Percentiles rank a stretch among this genome's conserved stretches.
phyloP scores from a whole-genome alignment of 208 protist genomes.

The Balamuthia mandrillaris region DNA sequence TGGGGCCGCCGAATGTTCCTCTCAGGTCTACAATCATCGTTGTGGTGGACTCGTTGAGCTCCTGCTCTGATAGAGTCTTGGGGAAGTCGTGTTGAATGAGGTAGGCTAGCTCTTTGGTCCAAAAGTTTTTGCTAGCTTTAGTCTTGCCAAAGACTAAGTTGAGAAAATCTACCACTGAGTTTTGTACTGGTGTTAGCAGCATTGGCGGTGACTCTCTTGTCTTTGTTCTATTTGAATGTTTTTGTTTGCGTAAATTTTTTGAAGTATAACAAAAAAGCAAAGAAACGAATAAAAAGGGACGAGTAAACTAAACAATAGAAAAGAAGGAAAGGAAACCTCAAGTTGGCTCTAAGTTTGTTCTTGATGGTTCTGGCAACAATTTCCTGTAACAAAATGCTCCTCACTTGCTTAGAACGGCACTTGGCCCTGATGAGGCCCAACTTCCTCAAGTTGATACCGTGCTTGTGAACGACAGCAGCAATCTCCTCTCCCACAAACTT shows the following conservation, averaged over 20 bases:
- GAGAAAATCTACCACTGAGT: slow-evolving; percentile 30
- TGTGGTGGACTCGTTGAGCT: slow-evolving; percentile 20
- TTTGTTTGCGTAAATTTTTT: too few relatives aligned
- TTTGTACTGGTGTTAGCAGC: slow-evolving; percentile 37
- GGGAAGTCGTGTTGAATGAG: not conserved
- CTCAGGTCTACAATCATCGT: slow-evolving; percentile 10
- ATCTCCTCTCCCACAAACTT: not conserved
- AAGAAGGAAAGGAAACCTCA: not conserved
- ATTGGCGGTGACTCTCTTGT: not conserved
- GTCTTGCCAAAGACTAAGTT: slow-evolving; percentile 38
- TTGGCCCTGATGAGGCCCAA: not conserved
- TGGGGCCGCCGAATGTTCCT: too few relatives aligned
- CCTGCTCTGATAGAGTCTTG: not conserved
- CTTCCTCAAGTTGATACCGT: slow-evolving; percentile 24
- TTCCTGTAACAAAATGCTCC: slow-evolving; percentile 10
- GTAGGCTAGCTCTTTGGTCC: not conserved
- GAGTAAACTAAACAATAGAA: not conserved
- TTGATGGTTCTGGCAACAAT: slow-evolving; percentile 28
- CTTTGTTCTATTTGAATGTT: too few relatives aligned
- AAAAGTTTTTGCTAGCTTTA: slow-evolving; percentile 8
- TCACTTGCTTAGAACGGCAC: too few relatives aligned
- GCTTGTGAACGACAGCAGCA: not conserved
- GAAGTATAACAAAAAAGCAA: not conserved
- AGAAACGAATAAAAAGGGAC: not conserved
- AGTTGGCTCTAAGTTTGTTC: not conserved